A percentile compares a stretch with the other conserved stretches of the same genome.
Conservation (phyloP, 2,329 filamentous ascomycete genomes). For the Xylaria sp. region DNA sequence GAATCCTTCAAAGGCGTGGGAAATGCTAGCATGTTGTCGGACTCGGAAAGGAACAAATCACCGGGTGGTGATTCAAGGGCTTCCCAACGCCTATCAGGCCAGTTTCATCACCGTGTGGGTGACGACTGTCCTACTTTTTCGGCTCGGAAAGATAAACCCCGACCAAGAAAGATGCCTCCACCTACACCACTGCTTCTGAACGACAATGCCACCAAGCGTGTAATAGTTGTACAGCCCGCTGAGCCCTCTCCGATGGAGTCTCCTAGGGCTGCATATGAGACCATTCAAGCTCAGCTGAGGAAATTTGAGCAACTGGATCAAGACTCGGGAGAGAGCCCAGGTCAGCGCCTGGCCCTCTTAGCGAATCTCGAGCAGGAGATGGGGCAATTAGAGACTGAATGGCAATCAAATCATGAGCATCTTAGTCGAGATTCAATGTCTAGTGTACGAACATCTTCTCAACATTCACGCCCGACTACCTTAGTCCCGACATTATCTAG, state of each 20-base stretch:
- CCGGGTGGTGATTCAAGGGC: slow-evolving; percentile 21
- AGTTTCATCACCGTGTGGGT: slow-evolving; percentile 64
- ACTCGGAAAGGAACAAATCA: slow-evolving; percentile 37
- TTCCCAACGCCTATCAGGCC: slow-evolving; percentile 7
- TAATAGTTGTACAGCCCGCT: slow-evolving; percentile 51
- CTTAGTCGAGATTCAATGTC: slow-evolving; percentile 58
- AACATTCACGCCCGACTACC: slow-evolving; percentile 44
- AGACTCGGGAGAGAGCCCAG: slow-evolving; percentile 46
- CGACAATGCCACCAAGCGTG: slow-evolving; percentile 47
- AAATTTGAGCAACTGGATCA: slow-evolving; percentile 52
- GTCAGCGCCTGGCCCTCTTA: slow-evolving; percentile 55
- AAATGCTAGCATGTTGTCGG: slow-evolving; percentile 37
- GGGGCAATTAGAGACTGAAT: slow-evolving; percentile 63
- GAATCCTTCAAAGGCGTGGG: slow-evolving; percentile 33
- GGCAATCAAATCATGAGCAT: slow-evolving; percentile 62
- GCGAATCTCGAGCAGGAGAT: slow-evolving; percentile 67
- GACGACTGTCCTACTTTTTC: slow-evolving; percentile 66
- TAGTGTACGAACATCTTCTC: slow-evolving; percentile 47
- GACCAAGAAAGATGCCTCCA: slow-evolving; percentile 59
- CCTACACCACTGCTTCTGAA: slow-evolving; percentile 61
- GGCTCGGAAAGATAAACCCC: slow-evolving; percentile 51
- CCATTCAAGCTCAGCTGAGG: slow-evolving; percentile 58
- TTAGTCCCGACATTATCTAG: slow-evolving; percentile 25
- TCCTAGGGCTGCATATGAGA: slow-evolving; percentile 53
- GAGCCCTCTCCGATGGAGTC: slow-evolving; percentile 61